Evolutionary conservation across 179 eudicot genomes (phyloP), one percentile per base, ranked within the genome.

Genomic region (Dionaea muscipula): DNA sequence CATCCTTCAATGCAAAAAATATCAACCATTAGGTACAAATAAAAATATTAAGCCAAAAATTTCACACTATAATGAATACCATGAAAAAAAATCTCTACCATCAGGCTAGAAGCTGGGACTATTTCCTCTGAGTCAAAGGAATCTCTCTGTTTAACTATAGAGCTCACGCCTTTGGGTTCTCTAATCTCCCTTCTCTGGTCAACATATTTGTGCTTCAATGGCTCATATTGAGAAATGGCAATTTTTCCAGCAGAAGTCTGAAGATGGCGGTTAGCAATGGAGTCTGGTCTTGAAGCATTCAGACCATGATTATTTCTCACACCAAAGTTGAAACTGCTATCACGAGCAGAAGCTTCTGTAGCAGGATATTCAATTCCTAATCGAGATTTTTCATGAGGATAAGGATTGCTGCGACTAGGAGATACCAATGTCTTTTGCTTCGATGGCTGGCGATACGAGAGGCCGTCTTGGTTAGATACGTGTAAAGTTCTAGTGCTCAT

Each of bases 1-100:
- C 81, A 31, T 68, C 90, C 94, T 84, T 70, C 47, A 44, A 68
- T 62, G 44, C 26, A 51, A 44, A 49, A 45, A 21, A 18, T n/a
- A 36, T 47, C 63, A 57, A 43, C 20, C 13, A 65, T 16, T 54
- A 25, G 23, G 59, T 43, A n/a, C 17, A 25, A 65, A 70, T 41
- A 39, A 27, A 24, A 15, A 17, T 15, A 53, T n/a, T n/a, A 43
- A 8, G 27, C n/a, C 0, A 22, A 25, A 27, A 13, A 19, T 1
- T 13, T 9, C 16, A 44, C 17, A 38, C 20, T 15, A 31, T 10
- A 24, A 6, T 15, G 28, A 22, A 24, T 11, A 10, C 6, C 19
- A 51, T 1, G 17, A 24, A 35, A 27, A 38, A n/a, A 8, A 15
- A 36, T 41, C 53, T 49, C 53, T 0, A 5, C 10, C 22, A 49